Conservation (phyloP, 768 basidiomycete species). For the Suillus subalutaceus region DNA sequence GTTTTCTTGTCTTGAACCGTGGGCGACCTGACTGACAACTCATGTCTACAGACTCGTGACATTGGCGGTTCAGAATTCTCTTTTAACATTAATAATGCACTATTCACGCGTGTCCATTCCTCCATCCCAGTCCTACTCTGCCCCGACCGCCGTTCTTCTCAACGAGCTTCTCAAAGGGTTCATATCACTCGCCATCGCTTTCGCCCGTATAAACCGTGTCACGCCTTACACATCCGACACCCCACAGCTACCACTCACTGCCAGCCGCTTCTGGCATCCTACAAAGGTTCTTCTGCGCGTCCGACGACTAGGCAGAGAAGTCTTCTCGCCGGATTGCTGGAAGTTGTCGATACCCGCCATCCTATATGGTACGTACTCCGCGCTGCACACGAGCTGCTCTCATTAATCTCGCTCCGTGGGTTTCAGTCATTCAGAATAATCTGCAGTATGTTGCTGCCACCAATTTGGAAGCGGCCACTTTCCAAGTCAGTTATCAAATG, state of each 20-base stretch:
- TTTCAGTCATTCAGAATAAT: constrained; percentile 87
- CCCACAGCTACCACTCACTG: constrained; percentile 32
- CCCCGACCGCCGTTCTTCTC: constrained; percentile 92
- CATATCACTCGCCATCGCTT: constrained; percentile 88
- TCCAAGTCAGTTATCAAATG: constrained; percentile 98
- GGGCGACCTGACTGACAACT: constrained; percentile 8
- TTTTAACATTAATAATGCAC: constrained; percentile 93
- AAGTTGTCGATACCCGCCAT: constrained; percentile 96
- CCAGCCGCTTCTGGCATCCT: constrained; percentile 40
- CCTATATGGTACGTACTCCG: constrained; percentile 65
- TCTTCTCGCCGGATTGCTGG: constrained; percentile 94
- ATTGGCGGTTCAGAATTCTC: constrained; percentile 92
- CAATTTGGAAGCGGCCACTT: constrained; percentile 93
- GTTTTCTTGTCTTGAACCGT: not conserved
- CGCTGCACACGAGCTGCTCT: not conserved
- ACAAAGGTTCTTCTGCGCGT: constrained; percentile 46
- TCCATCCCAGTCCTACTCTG: constrained; percentile 79
- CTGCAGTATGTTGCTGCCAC: constrained; percentile 93
- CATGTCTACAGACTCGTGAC: constrained; percentile 62
- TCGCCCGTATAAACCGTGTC: constrained; percentile 53
- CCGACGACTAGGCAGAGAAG: constrained; percentile 61
- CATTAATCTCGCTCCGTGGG: constrained; percentile 13
- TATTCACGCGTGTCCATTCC: constrained; percentile 87
- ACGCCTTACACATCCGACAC: constrained; percentile 30
- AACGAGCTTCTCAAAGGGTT: constrained; percentile 92